These are phyloP conservation scores for Conringia planisiliqua DNA, from an alignment of 345 rosid species.

Conservation along the genomic window DNA sequence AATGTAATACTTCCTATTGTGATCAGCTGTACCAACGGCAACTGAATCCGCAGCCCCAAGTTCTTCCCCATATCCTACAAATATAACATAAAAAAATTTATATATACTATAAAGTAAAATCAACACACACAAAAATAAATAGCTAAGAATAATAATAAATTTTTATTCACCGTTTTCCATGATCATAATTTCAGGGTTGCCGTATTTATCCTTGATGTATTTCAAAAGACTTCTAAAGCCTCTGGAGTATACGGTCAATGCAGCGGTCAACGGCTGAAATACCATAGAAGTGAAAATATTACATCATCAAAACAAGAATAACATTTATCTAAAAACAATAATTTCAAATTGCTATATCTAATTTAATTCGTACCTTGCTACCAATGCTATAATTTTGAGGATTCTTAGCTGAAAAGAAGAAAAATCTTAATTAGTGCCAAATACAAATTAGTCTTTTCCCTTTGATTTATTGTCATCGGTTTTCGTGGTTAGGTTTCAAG, in stretches of 20 bases:
- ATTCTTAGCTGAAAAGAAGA: conserved; percentile 12
- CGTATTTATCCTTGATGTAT: not conserved
- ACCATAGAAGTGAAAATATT: not conserved
- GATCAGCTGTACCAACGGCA: not conserved
- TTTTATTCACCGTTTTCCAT: conserved; percentile 7
- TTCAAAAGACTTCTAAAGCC: not conserved
- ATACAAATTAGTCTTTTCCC: not conserved
- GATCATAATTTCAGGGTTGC: not conserved
- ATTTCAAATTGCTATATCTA: not conserved
- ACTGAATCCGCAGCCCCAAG: not conserved
- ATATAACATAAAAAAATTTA: not conserved
- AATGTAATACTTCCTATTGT: not conserved
- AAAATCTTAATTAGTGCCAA: not conserved
- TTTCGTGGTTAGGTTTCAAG: not conserved
- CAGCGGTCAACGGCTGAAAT: conserved; percentile 19
- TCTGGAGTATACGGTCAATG: not conserved
- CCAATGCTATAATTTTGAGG: not conserved
- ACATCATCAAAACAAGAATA: not conserved
- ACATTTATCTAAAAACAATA: not conserved
- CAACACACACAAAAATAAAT: too few relatives aligned
- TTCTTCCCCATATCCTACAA: not conserved
- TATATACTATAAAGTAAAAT: not conserved
- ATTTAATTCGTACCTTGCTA: conserved; percentile 11
- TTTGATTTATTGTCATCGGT: not conserved
- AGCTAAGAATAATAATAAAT: not conserved